A percentile compares a stretch with the other conserved stretches of the same genome.
Conservation (phyloP, 2,329 filamentous ascomycete genomes). For the Alternaria brassicae region DNA sequence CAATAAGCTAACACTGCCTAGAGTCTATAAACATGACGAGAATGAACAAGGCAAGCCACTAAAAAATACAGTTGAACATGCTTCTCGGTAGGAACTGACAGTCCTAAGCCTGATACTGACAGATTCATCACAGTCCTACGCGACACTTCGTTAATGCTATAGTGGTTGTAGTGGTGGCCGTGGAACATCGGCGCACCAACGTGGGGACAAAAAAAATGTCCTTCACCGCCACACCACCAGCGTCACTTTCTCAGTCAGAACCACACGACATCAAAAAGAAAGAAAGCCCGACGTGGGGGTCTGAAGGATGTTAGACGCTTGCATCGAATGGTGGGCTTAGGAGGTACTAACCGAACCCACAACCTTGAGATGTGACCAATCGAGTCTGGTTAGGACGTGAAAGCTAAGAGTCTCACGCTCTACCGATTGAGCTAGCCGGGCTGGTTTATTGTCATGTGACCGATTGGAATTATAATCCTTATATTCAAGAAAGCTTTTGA, state of each 20-base stretch:
- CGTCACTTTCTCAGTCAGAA: background rate
- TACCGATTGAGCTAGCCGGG: slow-evolving; percentile 46
- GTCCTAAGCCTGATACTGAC: too few species aligned
- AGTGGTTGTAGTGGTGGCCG: background rate
- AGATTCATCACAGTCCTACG: too few species aligned
- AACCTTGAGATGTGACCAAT: slow-evolving; percentile 6
- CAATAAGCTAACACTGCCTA: too few species aligned
- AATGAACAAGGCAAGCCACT: too few species aligned
- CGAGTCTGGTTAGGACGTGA: slow-evolving; percentile 5
- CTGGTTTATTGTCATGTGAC: background rate
- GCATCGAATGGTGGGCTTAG: background rate
- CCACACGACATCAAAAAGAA: background rate
- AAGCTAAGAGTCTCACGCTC: slow-evolving; percentile 52
- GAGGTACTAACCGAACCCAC: background rate
- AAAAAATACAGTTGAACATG: too few species aligned
- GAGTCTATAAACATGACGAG: too few species aligned
- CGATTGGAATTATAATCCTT: background rate
- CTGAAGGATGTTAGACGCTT: background rate
- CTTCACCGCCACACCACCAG: background rate
- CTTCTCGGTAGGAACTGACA: too few species aligned
- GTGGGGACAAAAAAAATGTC: background rate
- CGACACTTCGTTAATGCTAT: too few species aligned
- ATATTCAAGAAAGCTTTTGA: too few species aligned
- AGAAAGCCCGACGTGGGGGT: background rate
- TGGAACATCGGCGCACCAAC: background rate